These are phyloP conservation scores for Tylopilus subfusipes DNA, from an alignment of 768 basidiomycete genomes.

Conservation along the genomic window DNA sequence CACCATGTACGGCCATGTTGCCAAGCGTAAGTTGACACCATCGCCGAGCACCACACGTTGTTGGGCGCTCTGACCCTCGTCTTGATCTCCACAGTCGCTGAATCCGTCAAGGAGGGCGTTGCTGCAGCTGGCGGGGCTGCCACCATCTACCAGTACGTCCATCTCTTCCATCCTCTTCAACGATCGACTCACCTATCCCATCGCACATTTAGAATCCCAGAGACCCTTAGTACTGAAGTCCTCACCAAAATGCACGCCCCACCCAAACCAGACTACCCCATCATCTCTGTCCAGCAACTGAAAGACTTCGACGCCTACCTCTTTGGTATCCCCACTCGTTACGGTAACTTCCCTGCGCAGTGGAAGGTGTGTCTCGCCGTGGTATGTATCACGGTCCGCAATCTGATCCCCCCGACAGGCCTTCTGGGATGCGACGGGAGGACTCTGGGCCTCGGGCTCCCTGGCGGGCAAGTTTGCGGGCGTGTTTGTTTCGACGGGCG, in stretches of 20 bases:
- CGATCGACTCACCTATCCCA: not conserved
- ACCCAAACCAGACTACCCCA: slow-evolving; percentile 57
- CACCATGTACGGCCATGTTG: slow-evolving; percentile 70
- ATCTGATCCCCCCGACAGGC: slow-evolving; percentile 35
- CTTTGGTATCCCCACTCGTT: slow-evolving; percentile 44
- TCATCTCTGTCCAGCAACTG: slow-evolving; percentile 14
- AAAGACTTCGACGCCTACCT: slow-evolving; percentile 37
- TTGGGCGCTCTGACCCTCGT: not conserved
- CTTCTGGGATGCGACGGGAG: slow-evolving; percentile 76
- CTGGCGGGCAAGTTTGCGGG: slow-evolving; percentile 73
- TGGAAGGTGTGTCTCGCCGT: slow-evolving; percentile 53
- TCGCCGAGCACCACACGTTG: not conserved
- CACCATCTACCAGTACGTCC: slow-evolving; percentile 54
- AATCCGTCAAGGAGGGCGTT: slow-evolving; percentile 47
- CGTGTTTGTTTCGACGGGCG: slow-evolving; percentile 70
- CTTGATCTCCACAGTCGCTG: too few relatives aligned
- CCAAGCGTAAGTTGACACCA: slow-evolving; percentile 46
- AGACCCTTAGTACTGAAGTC: slow-evolving; percentile 79
- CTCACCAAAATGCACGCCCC: slow-evolving; percentile 67
- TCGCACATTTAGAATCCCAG: slow-evolving; percentile 54
- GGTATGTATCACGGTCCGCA: not conserved
- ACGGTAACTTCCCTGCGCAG: slow-evolving; percentile 45
- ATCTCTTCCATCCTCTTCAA: too few relatives aligned
- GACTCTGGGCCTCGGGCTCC: slow-evolving; percentile 55
- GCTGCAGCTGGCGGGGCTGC: slow-evolving; percentile 47